Evolutionary conservation across 306 rosid genomes (phyloP).

Genomic region (Albizia julibrissin): DNA sequence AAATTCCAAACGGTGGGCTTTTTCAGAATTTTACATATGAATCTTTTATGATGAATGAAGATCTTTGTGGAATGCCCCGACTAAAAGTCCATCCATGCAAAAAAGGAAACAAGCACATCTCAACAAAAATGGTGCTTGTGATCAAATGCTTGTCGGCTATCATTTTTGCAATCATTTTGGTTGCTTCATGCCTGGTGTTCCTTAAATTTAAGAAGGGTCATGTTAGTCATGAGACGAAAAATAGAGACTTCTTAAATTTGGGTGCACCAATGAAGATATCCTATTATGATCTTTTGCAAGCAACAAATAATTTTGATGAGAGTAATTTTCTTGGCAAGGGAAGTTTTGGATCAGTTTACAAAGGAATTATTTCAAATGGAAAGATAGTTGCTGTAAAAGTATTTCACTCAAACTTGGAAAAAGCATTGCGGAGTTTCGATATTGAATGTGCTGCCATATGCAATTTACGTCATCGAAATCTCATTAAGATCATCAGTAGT

Average conservation of each 20-base stretch:
- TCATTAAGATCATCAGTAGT: not conserved
- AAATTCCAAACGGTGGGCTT: not conserved
- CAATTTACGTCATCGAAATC: not conserved
- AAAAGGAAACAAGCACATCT: not conserved
- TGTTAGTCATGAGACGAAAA: not conserved
- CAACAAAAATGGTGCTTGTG: not conserved
- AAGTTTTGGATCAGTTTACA: not conserved
- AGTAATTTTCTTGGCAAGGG: not conserved
- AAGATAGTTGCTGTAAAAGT: not conserved
- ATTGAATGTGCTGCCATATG: not conserved
- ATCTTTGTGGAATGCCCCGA: not conserved
- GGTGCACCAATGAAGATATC: not conserved
- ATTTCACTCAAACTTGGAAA: not conserved
- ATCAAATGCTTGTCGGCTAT: not conserved
- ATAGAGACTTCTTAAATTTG: not conserved
- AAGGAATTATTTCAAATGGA: not conserved
- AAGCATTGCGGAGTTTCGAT: not conserved
- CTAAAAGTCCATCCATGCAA: not conserved
- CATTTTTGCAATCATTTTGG: not conserved
- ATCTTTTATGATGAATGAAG: not conserved
- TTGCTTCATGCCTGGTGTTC: not conserved
- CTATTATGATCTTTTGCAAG: not conserved
- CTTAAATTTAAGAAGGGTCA: not conserved
- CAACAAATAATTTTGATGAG: not conserved
- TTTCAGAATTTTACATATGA: not conserved